Evolutionary conservation across 1,284 basidiomycete species (phyloP), one percentile per base, ranked within the genome.

Genomic region (Coniferiporia weirii): DNA sequence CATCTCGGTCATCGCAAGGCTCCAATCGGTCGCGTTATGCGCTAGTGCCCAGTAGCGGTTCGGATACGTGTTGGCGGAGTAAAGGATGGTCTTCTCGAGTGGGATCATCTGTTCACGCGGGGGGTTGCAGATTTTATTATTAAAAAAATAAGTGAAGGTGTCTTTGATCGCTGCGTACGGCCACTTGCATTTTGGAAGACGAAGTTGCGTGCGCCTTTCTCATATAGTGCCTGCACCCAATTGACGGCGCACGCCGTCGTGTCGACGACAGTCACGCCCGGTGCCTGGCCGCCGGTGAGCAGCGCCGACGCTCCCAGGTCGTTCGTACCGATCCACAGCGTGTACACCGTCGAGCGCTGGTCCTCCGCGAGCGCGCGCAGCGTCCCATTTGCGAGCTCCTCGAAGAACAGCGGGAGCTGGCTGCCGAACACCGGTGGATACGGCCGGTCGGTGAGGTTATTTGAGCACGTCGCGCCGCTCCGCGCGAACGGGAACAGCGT

Each of bases 311-410:
- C 71, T 5, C 79, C 79, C 6, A 79, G 66, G 64, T 78, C 77
- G 62, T 79, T 79, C 15, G 78, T 77, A 7, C 77, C 78, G 57
- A 79, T 79, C 79, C 78, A 79, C 6, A 80, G 68, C n/a, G 76
- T 76, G 61, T 76, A 79, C 12, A 79, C 63, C 4, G 79, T 80
- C 51, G 75, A 70, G 9, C 72, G 65, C 0, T 73, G 61, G 27
- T 65, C 48, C 38, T 40, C 38, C 38, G 15, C 72, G 61, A 50
- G 3, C 3, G 9, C 38, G 9, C 50, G 64, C 56, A 73, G 52
- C 1, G 66, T 62, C 54, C 70, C 62, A 63, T 71, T 65, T 53
- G 65, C 38, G 61, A 61, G 65, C 51, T 71, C 69, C 10, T 68
- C 64, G 35, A 75, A 60, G 65, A 72, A 79, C 9, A 65, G 27